Evolutionary conservation across 2,329 filamentous ascomycete genomes (phyloP).

Genomic region (Biscogniauxia marginata): DNA sequence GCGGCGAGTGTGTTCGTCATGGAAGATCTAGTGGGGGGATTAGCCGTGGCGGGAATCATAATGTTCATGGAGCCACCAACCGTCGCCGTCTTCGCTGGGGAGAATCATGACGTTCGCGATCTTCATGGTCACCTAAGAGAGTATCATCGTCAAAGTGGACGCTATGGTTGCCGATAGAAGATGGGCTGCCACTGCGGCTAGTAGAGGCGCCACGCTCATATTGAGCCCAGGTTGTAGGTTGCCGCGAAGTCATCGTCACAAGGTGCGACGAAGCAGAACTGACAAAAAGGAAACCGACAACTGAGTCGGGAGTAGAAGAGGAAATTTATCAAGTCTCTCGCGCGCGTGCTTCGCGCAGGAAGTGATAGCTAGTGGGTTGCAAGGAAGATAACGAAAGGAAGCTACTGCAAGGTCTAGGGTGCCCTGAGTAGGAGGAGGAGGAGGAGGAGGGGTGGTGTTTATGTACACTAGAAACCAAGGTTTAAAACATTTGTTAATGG

Average conservation of each 20-base stretch:
- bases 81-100: conserved; percentile 35
- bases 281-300: background rate
- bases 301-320: too few species aligned
- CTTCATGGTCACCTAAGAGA: conserved; percentile 41
- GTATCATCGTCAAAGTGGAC: conserved; percentile 46
- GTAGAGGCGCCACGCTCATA: conserved; percentile 44
- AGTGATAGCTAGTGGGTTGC: background rate
- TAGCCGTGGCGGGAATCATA: conserved; percentile 3
- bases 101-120: conserved; percentile 34
- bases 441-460: background rate
- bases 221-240: conserved; percentile 44
- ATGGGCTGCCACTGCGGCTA: conserved; percentile 38
- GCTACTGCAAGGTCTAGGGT: background rate
- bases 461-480: background rate
- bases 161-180: conserved; percentile 40
- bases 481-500: too few species aligned
- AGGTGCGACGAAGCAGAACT: background rate
- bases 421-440: background rate
- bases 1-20: conserved; percentile 55
- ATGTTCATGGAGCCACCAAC: conserved; percentile 20
- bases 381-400: background rate
- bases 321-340: background rate
- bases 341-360: background rate
- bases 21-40: conserved; percentile 52
- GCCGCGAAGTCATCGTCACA: conserved; percentile 23